Evolutionary conservation across 768 basidiomycete species (phyloP), one percentile per base, ranked within the genome.

Genomic region (Daedaleopsis sinensis): DNA sequence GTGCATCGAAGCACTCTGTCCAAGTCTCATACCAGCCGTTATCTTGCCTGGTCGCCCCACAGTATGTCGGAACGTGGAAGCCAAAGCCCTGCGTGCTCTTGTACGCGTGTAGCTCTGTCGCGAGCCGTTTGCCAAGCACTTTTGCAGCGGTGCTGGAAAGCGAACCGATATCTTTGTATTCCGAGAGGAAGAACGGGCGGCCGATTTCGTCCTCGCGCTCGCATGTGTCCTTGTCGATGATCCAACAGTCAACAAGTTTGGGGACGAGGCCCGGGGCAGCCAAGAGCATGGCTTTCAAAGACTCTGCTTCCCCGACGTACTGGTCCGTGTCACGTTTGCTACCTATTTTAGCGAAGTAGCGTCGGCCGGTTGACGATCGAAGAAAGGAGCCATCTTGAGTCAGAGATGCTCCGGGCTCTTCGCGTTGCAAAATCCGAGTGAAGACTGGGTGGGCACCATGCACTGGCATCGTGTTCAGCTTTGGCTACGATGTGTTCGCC

Each of bases 1-100:
- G 81, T 15, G 78, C 77, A 68, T 78, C 78, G 69, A 81, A 93
- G 65, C 90, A 91, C 59, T 81, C 76, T 52, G 87, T 84, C 91
- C 91, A 93, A 1, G 78, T 84, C 19, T 82, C 74, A 67, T 80
- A 87, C 88, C 89, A 90, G 6, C 90, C 90, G 65, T 91, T 91
- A 44, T 80, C 77, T 58, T 89, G 78, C 50, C 84, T 80, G 1
- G 91, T 93, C 5, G 79, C 79, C 7, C 91, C 91, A 63, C 91
- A 93, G 68, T 84, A 92, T 5, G 91, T 93, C 1, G 91, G 89
- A 18, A 90, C 80, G 6, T 76, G 74, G 69, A 92, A 93, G 3
- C 91, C 91, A 70, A 85, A 91, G 0, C 84, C 85, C 3, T 80
- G 72, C 5, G 73, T 63, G 59, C 85, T 86, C 64, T 81, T 75